Base-by-base conservation (phyloP, 352 stramenopile species). In the Phytophthora vignae region DNA sequence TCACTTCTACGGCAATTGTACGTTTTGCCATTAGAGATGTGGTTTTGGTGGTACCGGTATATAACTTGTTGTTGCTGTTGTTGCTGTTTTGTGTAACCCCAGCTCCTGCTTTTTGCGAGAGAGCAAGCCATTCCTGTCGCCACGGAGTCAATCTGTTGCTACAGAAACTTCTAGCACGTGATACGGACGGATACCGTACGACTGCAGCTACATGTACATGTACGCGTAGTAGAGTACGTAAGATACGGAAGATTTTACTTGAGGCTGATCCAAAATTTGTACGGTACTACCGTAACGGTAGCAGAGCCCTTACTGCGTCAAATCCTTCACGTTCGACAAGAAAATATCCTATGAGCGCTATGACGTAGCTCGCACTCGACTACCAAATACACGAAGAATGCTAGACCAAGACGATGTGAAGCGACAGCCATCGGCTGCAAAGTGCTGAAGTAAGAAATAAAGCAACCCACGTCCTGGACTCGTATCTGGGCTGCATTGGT, bases 71-170 rank as follows among this genome's bases (percentile, higher is more conserved):
- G 42, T 49, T 19, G 21, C 21, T 22, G 42, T 44, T 14, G 12
- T 29, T 29, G 27, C 27, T 38, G 15, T 38, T 36, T 27, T 33
- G 2, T 42, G 33, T 11, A 25, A 10, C 14, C 60, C 15, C 22
- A 75, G 68, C 25, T 75, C 68, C 17, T 75, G 27, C 25, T 75
- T 75, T 36, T 59, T 75, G 31, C 61, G 68, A 21, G 68, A 75
- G 0, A 75, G 55, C 46, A 66, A 60, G 40, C 15, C 17, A 46
- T 60, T 66, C 61, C 15, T 62, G 22, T 63, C 60, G 36, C 54
- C 54, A 17, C 36, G 14, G 3, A 55, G 15, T 17, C 22, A 56
- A 31, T 19, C 11, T 55, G 27, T 22, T 36, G 12, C 49, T 21
- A 21, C 44, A 12, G 29, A 36, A 36, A 17, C 42, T 49, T 17